phyloP scores from a whole-genome alignment of 2,329 filamentous ascomycete species.

The Trichoderma cornu-damae region DNA sequence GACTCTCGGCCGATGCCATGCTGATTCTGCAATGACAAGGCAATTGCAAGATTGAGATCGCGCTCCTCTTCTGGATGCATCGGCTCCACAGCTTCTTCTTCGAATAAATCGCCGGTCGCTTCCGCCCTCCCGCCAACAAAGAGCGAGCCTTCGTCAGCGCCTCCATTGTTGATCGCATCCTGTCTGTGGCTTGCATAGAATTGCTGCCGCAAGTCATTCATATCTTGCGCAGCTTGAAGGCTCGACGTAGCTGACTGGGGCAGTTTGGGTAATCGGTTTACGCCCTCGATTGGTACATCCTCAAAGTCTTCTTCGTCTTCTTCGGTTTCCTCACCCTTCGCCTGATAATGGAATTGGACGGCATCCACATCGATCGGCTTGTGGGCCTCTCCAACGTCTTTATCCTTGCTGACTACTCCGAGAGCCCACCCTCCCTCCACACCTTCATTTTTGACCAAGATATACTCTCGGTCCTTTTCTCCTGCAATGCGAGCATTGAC shows the following conservation, averaged over 20 bases:
- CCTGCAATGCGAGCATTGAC: conserved; percentile 66
- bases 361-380: conserved; percentile 91
- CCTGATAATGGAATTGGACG: conserved; percentile 52
- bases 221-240: conserved; percentile 26
- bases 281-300: conserved; percentile 83
- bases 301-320: conserved; percentile 81
- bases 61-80: conserved; percentile 42
- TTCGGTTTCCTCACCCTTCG: conserved; percentile 55
- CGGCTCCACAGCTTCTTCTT: conserved; percentile 34
- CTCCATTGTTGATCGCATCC: conserved; percentile 31
- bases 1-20: conserved; percentile 38
- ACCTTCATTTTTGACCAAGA: conserved; percentile 90
- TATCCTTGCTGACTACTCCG: conserved; percentile 84
- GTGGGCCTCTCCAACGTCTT: conserved; percentile 69
- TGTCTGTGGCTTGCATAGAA: conserved; percentile 24
- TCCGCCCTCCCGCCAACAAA: conserved; percentile 34
- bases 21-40: conserved; percentile 71
- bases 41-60: conserved; percentile 76
- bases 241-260: conserved; percentile 23
- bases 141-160: conserved; percentile 47
- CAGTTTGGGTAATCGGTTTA: conserved; percentile 73
- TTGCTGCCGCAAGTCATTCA: conserved; percentile 27
- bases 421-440: conserved; percentile 94
- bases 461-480: conserved; percentile 88
- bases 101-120: conserved; percentile 18